A percentile compares a stretch with the other conserved stretches of the same genome.
phyloP scores from a whole-genome alignment of 139 green algal species.

The Chlorella sp. region DNA sequence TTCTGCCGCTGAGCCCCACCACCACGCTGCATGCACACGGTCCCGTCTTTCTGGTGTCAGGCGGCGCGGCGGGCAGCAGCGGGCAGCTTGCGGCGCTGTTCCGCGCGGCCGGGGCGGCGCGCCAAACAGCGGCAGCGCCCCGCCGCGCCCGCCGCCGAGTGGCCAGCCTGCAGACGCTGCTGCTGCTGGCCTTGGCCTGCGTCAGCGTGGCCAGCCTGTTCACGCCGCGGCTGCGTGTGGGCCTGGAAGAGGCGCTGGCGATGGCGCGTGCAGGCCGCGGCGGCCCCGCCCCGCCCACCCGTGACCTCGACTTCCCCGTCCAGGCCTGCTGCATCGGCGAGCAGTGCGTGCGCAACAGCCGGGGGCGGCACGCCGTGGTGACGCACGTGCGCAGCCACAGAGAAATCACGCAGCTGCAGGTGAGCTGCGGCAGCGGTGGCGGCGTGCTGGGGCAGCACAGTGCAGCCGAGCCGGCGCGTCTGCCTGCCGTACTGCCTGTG shows the following conservation, averaged over 20 bases:
- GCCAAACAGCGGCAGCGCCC: background rate
- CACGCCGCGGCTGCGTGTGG: background rate
- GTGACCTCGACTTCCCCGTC: slow-evolving; percentile 22
- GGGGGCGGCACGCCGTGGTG: slow-evolving; percentile 20
- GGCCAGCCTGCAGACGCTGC: background rate
- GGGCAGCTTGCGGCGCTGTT: background rate
- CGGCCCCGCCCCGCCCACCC: background rate
- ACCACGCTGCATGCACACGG: slow-evolving; percentile 3
- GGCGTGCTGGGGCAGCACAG: background rate
- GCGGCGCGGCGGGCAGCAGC: background rate
- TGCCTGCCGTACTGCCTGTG: too few species aligned
- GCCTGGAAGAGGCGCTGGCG: slow-evolving; percentile 7
- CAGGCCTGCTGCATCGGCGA: slow-evolving; percentile 27
- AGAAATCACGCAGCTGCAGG: slow-evolving; percentile 20
- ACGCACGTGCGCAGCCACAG: slow-evolving; percentile 29
- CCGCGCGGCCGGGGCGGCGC: background rate
- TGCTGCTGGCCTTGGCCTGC: background rate
- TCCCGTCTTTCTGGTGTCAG: slow-evolving; percentile 15
- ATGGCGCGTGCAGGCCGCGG: background rate
- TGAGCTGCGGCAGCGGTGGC: background rate
- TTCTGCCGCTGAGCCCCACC: slow-evolving; percentile 16
- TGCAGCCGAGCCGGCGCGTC: too few species aligned
- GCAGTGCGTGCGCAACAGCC: slow-evolving; percentile 17
- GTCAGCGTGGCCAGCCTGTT: background rate
- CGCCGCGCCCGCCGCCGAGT: background rate